Conservation (phyloP, 2,329 filamentous ascomycete species). For the Penicillium rolfsii region DNA sequence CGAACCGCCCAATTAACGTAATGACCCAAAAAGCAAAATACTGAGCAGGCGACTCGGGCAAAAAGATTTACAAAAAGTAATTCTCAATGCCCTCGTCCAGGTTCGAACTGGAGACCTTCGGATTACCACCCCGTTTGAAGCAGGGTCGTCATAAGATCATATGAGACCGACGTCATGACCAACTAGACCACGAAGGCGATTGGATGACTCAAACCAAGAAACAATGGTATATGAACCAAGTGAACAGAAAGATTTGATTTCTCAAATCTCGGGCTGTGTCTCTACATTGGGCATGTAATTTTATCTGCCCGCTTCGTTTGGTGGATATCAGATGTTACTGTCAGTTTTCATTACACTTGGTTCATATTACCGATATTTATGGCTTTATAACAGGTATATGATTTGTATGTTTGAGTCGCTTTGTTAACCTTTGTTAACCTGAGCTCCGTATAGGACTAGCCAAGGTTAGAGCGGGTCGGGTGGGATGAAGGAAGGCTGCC, state of each 20-base stretch:
- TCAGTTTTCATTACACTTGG: too few relatives aligned
- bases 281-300: background rate
- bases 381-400: too few relatives aligned
- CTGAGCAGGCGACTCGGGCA: background rate
- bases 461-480: too few relatives aligned
- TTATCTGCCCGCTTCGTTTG: background rate
- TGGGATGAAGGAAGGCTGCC: too few relatives aligned
- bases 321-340: background rate
- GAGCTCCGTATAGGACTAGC: too few relatives aligned
- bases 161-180: slow-evolving; percentile 34
- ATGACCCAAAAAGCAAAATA: too few relatives aligned
- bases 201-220: background rate
- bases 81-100: slow-evolving; percentile 25
- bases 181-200: slow-evolving; percentile 31
- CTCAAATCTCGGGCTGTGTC: background rate
- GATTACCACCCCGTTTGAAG: slow-evolving; percentile 29
- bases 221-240: background rate
- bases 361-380: too few relatives aligned
- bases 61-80: slow-evolving; percentile 9
- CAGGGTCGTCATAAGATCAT: slow-evolving; percentile 28
- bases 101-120: slow-evolving; percentile 34
- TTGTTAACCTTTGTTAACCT: too few relatives aligned
- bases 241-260: background rate
- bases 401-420: too few relatives aligned
- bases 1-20: too few relatives aligned